Conservation (phyloP, 2,329 filamentous ascomycete species). For the Cladosporium oxysporum region DNA sequence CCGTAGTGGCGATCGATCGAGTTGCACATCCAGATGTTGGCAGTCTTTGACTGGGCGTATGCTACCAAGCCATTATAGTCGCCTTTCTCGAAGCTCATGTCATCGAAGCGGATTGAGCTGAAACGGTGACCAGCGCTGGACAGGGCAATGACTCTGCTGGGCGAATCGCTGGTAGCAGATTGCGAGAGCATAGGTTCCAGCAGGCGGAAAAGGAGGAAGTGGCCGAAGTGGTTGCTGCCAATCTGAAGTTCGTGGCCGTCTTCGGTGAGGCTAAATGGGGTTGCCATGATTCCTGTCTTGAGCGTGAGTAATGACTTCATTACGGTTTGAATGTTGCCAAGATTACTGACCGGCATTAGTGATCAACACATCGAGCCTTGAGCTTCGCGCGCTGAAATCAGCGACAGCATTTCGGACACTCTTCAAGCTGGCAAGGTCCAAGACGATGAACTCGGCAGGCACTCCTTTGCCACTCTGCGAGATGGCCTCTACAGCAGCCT, state of each 20-base stretch:
- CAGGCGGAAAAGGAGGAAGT: conserved; percentile 57
- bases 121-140: conserved; percentile 47
- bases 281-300: conserved; percentile 42
- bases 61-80: conserved; percentile 32
- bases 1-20: conserved; percentile 55
- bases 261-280: conserved; percentile 40
- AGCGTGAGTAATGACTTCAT: not conserved
- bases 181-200: conserved; percentile 45
- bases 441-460: conserved; percentile 30
- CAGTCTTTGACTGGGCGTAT: conserved; percentile 55
- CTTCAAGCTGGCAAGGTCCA: conserved; percentile 36
- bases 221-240: conserved; percentile 55
- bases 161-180: not conserved
- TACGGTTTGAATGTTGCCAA: not conserved
- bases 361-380: conserved; percentile 27
- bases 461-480: conserved; percentile 24
- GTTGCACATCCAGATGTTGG: conserved; percentile 55
- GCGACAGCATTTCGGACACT: conserved; percentile 38
- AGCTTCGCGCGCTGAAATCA: conserved; percentile 20
- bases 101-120: conserved; percentile 32
- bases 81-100: conserved; percentile 34
- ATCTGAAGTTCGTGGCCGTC: conserved; percentile 57
- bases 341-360: conserved; percentile 26
- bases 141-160: conserved; percentile 45
- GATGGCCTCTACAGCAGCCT: conserved; percentile 35